Evolutionary conservation across 306 rosid species (phyloP).

Genomic region (Chamaecrista fasciculata): DNA sequence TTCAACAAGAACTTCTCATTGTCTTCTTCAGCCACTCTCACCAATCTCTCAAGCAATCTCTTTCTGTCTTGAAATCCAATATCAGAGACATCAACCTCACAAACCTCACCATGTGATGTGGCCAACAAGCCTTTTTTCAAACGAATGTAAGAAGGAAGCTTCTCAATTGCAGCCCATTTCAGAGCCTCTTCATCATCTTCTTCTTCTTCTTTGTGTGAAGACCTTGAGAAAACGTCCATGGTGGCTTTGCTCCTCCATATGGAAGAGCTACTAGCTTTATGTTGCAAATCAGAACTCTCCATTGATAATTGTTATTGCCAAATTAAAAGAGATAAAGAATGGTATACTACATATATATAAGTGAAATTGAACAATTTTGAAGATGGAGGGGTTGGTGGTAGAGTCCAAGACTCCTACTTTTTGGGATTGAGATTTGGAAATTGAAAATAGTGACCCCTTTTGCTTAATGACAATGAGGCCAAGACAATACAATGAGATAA

Average conservation of each 20-base stretch:
- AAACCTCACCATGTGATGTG: constrained; percentile 40
- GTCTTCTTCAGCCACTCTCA: constrained; percentile 38
- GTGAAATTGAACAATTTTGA: too few relatives aligned
- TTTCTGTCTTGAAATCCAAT: constrained; percentile 36
- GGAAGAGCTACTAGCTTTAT: constrained; percentile 33
- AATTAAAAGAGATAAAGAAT: too few relatives aligned
- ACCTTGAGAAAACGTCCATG: constrained; percentile 47
- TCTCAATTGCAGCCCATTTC: constrained; percentile 66
- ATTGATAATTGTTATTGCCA: not conserved
- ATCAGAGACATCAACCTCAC: constrained; percentile 48
- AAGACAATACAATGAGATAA: too few relatives aligned
- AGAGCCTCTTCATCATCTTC: constrained; percentile 68
- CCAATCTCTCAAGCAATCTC: constrained; percentile 38
- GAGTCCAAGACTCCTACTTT: too few relatives aligned
- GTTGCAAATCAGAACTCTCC: constrained; percentile 37
- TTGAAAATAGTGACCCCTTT: too few relatives aligned
- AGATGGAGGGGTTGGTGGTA: too few relatives aligned
- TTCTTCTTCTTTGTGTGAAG: constrained; percentile 29
- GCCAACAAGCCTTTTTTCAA: constrained; percentile 59
- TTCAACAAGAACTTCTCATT: constrained; percentile 47
- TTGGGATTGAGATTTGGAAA: too few relatives aligned
- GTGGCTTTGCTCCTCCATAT: constrained; percentile 37
- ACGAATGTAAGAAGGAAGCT: constrained; percentile 65
- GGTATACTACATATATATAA: too few relatives aligned
- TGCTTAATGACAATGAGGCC: too few relatives aligned